These are phyloP conservation scores for Ocimum tenuiflorum DNA, from an alignment of 257 asterid genomes.

Conservation along the genomic window DNA sequence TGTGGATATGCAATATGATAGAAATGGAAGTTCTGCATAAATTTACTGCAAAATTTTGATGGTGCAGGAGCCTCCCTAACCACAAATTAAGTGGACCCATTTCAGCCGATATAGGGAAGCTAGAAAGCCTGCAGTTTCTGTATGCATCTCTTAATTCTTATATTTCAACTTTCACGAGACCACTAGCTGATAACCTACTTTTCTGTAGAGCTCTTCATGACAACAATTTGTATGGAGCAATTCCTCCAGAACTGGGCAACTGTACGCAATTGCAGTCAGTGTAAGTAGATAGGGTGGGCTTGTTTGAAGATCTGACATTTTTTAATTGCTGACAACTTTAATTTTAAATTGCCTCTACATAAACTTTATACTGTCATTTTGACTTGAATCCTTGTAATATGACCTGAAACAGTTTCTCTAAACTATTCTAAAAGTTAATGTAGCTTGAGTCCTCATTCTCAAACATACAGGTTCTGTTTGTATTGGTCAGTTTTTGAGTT, in stretches of 20 bases:
- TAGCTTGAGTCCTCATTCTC: neutral
- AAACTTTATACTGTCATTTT: neutral
- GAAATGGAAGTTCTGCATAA: neutral
- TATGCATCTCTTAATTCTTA: conserved; percentile 34
- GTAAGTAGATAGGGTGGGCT: conserved; percentile 45
- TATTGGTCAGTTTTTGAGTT: neutral
- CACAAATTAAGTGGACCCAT: conserved; percentile 86
- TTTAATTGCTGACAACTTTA: conserved; percentile 1
- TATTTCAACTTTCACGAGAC: conserved; percentile 5
- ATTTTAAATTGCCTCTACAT: neutral
- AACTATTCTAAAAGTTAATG: neutral
- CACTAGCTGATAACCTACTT: conserved; percentile 23
- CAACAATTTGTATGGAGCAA: conserved; percentile 77
- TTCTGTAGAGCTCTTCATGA: conserved; percentile 71
- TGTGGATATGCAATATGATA: neutral
- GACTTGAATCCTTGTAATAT: neutral
- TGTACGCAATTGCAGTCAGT: conserved; percentile 71
- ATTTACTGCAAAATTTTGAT: conserved; percentile 17
- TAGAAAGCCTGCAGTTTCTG: conserved; percentile 76
- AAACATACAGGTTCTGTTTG: neutral
- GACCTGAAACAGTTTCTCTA: neutral
- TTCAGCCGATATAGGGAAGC: conserved; percentile 80
- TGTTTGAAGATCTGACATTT: conserved; percentile 8
- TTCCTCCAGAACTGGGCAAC: conserved; percentile 86
- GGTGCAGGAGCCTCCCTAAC: conserved; percentile 80